A percentile compares a stretch with the other conserved stretches of the same genome.
These are phyloP conservation scores for Fusarium sp. DNA, from an alignment of 2,329 filamentous ascomycete species.

Conservation along the genomic window DNA sequence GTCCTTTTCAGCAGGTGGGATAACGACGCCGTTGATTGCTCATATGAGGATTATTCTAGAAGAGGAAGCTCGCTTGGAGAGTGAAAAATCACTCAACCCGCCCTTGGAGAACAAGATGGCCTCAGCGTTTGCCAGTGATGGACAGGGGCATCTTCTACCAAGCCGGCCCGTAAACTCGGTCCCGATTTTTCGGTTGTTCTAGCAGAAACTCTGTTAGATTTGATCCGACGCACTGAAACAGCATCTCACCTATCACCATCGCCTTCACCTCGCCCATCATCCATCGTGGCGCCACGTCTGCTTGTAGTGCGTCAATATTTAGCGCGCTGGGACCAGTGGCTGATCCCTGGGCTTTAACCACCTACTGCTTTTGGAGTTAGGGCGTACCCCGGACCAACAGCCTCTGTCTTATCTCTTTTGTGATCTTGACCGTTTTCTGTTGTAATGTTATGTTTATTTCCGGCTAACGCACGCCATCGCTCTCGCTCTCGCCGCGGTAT, in stretches of 20 bases:
- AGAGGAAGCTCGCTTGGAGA: background rate
- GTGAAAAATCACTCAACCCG: background rate
- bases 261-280: background rate
- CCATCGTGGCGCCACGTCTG: constrained; percentile 6
- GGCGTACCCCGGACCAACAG: background rate
- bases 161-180: background rate
- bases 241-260: background rate
- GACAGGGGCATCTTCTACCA: constrained; percentile 1
- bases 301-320: background rate
- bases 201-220: background rate
- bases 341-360: background rate
- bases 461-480: background rate
- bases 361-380: constrained; percentile 5
- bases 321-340: background rate
- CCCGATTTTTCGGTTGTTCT: background rate
- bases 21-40: background rate
- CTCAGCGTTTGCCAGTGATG: background rate
- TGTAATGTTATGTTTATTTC: background rate
- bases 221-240: background rate
- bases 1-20: background rate
- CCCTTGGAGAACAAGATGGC: background rate
- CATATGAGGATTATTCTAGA: constrained; percentile 2
- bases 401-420: background rate
- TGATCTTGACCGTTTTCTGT: background rate
- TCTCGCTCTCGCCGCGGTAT: background rate